Evolutionary conservation across 106 monocot species (phyloP), one percentile per base, ranked within the genome.

Genomic region (Iris macrosiphon): DNA sequence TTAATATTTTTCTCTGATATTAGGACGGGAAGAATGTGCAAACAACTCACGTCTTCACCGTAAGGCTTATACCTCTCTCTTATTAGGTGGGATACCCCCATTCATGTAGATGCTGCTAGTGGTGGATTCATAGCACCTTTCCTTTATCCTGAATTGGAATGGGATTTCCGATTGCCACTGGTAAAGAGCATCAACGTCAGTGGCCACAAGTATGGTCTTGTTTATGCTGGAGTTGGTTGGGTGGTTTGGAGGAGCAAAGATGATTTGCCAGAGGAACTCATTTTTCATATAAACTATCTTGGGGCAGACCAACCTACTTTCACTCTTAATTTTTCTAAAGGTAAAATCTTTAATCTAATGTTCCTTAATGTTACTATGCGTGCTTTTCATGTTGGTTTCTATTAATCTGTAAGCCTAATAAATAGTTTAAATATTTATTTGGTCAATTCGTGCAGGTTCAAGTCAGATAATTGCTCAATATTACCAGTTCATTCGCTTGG

Each of bases 121-220:
- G 89, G 89, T 19, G 89, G 89, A 31, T 84, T 89, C 52, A 89
- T 89, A 56, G 89, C 78, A 0, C 85, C 81, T n/a, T 94, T 94
- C 55, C 32, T 89, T 10, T 81, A 82, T 43, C 84, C 84, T 0
- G 85, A 94, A 5, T 44, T 94, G n/a, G 78, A 81, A 52, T 94
- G 94, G 94, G 94, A 94, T 55, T 94, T 88, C 35, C 66, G 75
- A 9, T 57, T 94, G 28, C 89, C 85, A 0, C 50, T 85, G 18
- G 95, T 95, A 22, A 89, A 76, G 69, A 95, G 95, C 62, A 89
- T 89, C 66, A 89, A 95, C 58, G 85, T 82, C 15, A 95, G 95
- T 21, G 89, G 95, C 24, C 89, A 89, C 61, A 95, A 89, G 46
- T 95, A 95, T 45, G 95, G 95, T 10, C 81, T 95, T 45, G 89